These are phyloP conservation scores for Benincasa hispida DNA, from an alignment of 306 rosid genomes.

Conservation along the genomic window DNA sequence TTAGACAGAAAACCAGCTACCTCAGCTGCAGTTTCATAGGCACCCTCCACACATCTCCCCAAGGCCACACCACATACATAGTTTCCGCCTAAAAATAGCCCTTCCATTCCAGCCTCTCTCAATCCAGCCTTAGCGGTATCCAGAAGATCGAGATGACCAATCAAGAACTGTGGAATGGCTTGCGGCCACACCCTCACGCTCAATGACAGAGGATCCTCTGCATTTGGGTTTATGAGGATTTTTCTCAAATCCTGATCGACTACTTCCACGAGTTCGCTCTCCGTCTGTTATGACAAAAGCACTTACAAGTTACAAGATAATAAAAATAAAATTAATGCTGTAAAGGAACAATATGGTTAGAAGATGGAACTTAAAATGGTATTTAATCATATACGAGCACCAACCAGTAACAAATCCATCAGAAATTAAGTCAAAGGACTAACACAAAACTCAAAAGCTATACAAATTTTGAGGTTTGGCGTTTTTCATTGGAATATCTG, in stretches of 20 bases:
- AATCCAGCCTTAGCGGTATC: slow-evolving; percentile 64
- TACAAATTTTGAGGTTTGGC: background rate
- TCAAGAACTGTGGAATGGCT: slow-evolving; percentile 90
- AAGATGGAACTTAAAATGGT: background rate
- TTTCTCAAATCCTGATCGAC: slow-evolving; percentile 84
- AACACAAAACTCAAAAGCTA: background rate
- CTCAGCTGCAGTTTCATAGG: slow-evolving; percentile 72
- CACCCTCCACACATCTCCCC: slow-evolving; percentile 96
- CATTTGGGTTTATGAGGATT: slow-evolving; percentile 56
- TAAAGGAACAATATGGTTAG: background rate
- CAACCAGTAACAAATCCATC: background rate
- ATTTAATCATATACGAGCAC: background rate
- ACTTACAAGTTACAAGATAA: slow-evolving; percentile 6
- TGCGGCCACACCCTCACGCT: slow-evolving; percentile 88
- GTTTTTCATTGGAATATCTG: background rate
- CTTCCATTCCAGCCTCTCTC: slow-evolving; percentile 43
- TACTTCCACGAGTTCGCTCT: slow-evolving; percentile 61
- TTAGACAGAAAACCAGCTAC: slow-evolving; percentile 50
- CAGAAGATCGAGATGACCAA: slow-evolving; percentile 80
- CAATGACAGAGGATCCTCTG: slow-evolving; percentile 47
- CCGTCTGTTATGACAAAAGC: slow-evolving; percentile 36
- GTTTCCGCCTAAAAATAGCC: slow-evolving; percentile 86
- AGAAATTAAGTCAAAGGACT: background rate
- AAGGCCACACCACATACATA: slow-evolving; percentile 84
- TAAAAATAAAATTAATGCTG: background rate